These are phyloP conservation scores for Lasiosphaeris hirsuta DNA, from an alignment of 495 filamentous ascomycete genomes.

Conservation along the genomic window DNA sequence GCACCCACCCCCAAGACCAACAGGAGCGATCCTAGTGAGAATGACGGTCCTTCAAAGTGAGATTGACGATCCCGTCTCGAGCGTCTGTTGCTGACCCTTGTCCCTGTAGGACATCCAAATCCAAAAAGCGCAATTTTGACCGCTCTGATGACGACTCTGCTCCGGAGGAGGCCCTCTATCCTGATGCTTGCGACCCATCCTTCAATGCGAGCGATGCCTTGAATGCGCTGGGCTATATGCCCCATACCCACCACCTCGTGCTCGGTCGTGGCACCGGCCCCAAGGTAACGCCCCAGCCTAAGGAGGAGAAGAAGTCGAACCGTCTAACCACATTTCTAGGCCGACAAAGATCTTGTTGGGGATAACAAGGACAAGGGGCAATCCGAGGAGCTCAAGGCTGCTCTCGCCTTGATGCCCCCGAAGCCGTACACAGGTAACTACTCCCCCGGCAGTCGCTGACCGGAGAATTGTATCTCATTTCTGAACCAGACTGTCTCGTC, in stretches of 20 bases:
- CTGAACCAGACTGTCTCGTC: constrained; percentile 42
- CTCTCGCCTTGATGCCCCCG: constrained; percentile 19
- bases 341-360: constrained; percentile 11
- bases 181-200: constrained; percentile 13
- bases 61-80: background rate
- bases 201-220: constrained; percentile 27
- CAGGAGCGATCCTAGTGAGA: constrained; percentile 16
- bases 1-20: constrained; percentile 10
- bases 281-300: constrained; percentile 15
- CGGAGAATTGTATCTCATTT: background rate
- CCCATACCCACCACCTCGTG: constrained; percentile 29
- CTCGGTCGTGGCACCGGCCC: constrained; percentile 24
- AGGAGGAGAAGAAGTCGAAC: background rate
- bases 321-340: constrained; percentile 1
- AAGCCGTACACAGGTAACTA: constrained; percentile 32
- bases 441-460: background rate
- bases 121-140: constrained; percentile 22
- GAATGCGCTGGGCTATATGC: constrained; percentile 33
- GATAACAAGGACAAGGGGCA: constrained; percentile 19
- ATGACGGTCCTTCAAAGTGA: constrained; percentile 18
- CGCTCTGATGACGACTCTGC: constrained; percentile 8
- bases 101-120: constrained; percentile 15
- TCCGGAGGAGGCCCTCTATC: constrained; percentile 11
- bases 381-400: constrained; percentile 28
- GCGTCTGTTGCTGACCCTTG: constrained; percentile 5